Evolutionary conservation across 169 alveolate species (phyloP), one percentile per base, ranked within the genome.

Genomic region (Toxoplasma gondii): DNA sequence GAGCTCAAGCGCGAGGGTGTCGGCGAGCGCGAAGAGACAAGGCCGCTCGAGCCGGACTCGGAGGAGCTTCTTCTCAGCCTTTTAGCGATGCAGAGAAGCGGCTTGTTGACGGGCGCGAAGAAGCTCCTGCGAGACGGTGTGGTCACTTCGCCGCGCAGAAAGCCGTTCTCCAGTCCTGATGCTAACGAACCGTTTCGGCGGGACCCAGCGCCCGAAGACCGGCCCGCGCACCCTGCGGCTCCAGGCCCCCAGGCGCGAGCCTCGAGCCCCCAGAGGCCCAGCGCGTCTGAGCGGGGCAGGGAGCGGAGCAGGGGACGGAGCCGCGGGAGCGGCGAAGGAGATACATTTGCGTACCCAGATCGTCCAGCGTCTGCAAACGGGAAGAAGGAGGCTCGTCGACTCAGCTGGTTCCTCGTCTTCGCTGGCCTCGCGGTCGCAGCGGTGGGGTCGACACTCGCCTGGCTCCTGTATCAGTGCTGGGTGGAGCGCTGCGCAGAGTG

Each of bases 401-500:
- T 19, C 92, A 86, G 70, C 41, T 88, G 92, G 92, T 2, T 39
- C 43, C 12, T 39, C 38, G 64, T 58, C 29, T 44, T 69, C 53
- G 54, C 64, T 12, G 92, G 53, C 53, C 7, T 88, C 22, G 31
- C 58, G 54, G 44, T 88, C 44, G 38, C 43, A 36, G 36, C 38
- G 0, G 82, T 36, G 39, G 43, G 67, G 19, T 29, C 49, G 24
- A 12, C 78, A 10, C 38, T 49, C 49, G 92, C 92, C 27, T 88
- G 92, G 92, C 67, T 58, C 36, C 44, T 34, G 36, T 64, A 64
- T 29, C 92, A 88, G 92, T 88, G 82, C 64, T 88, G 92, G 92
- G 83, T 34, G 49, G 92, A 88, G 92, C 92, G 36, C 64, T 88
- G 84, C 83, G 92, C 92, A 31, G 92, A 53, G 53, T 88, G 67